Base-by-base conservation (phyloP, 768 basidiomycete genomes). In the Leccinum rimulosum region DNA sequence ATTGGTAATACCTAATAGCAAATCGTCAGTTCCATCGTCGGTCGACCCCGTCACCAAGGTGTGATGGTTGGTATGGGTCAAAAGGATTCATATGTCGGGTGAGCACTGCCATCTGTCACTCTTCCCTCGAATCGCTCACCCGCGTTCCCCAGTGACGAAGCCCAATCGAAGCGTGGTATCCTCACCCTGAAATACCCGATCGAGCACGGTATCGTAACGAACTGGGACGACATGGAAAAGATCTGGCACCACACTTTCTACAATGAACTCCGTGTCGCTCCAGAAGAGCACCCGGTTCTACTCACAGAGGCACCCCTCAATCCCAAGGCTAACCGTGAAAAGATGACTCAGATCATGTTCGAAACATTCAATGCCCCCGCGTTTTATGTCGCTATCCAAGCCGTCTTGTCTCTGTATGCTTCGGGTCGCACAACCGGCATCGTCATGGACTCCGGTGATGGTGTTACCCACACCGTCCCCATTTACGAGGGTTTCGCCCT, bases 181-280 rank as follows among this genome's bases (percentile, higher is more conserved):
- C 82, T 96, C 63, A 89, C 89, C 50, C 78, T 96, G 68, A 94
- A 95, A 78, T 93, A 96, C 79, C 94, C 92, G 54, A 93, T 93
- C 66, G 91, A 94, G 75, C 92, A 93, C 78, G 91, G 92, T 76
- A 89, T 93, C 71, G 91, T 96, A 74, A 95, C 93, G 76, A 95
- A 97, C 86, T 97, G 95, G 95, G 95, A 95, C 69, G 94, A 95
- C 77, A 95, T 95, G 93, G 95, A 96, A 81, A 95, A 95, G 80
- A 95, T 95, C 74, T 96, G 93, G 93, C 93, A 95, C 75, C 93
- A 95, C 81, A 95, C 94, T 33, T 96, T 95, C 78, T 95, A 88
- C 78, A 88, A 89, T 68, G 88, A 88, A 68, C 81, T 89, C 60
- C 87, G 88, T 72, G 87, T 88, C 58, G 87, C 88, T 3, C 87